Evolutionary conservation across 164 flowering plant genomes (phyloP).

Genomic region (Aristolochia fimbriata): DNA sequence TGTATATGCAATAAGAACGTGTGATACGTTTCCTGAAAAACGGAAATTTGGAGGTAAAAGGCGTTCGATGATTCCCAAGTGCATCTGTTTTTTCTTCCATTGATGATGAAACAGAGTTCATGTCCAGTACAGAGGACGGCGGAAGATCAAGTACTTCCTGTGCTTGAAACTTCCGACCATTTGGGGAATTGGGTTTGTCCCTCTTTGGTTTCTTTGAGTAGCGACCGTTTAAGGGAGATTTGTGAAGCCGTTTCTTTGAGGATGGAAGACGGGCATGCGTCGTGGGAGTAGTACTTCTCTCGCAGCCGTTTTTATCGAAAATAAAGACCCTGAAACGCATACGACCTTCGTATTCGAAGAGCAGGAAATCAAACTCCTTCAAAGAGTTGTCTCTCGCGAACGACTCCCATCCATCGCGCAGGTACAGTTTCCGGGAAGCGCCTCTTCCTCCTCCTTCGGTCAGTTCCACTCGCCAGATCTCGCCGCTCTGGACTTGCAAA

Average conservation of each 20-base stretch:
- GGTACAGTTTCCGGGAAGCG: background rate
- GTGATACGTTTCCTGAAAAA: too few relatives aligned
- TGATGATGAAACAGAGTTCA: too few relatives aligned
- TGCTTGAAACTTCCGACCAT: background rate
- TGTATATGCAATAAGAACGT: too few relatives aligned
- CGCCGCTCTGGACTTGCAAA: background rate
- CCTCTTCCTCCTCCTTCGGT: background rate
- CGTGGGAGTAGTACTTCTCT: conserved; percentile 5
- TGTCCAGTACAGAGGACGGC: too few relatives aligned
- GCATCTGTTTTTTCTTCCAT: too few relatives aligned
- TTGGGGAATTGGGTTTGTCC: background rate
- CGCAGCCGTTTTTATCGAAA: conserved; percentile 52
- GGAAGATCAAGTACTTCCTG: too few relatives aligned
- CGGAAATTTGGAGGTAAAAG: too few relatives aligned
- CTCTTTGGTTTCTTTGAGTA: background rate
- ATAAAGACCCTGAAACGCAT: conserved; percentile 42
- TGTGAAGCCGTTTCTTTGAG: too few relatives aligned
- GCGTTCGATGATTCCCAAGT: too few relatives aligned
- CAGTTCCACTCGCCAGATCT: background rate
- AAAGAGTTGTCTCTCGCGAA: conserved; percentile 46
- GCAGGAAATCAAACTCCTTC: conserved; percentile 39
- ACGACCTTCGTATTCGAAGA: conserved; percentile 56
- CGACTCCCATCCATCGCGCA: conserved; percentile 40
- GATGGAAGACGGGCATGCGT: too few relatives aligned
- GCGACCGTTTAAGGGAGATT: background rate